Percentiles rank a stretch among this genome's conserved stretches.
Evolutionary conservation across 176 grass and related monocot species (phyloP).

Genomic region (Cenchrus americanus): DNA sequence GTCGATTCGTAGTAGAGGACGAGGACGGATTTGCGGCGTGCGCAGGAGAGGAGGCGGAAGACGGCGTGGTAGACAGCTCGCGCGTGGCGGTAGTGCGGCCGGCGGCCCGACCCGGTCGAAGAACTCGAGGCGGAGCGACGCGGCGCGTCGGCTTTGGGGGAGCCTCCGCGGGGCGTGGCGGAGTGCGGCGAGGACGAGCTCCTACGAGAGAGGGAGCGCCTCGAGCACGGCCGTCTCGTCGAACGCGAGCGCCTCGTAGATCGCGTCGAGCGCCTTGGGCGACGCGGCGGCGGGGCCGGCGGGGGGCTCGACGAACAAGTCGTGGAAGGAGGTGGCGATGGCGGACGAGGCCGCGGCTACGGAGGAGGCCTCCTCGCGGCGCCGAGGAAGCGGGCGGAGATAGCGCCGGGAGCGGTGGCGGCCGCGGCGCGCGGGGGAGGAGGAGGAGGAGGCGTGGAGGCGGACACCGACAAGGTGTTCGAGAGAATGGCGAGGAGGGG

Average conservation of each 20-base stretch:
- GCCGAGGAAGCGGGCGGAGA: constrained; percentile 29
- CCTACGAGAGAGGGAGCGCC: constrained; percentile 56
- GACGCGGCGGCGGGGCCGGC: background rate
- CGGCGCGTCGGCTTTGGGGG: constrained; percentile 31
- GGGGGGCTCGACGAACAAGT: constrained; percentile 63
- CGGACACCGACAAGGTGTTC: constrained; percentile 52
- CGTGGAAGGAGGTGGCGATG: constrained; percentile 58
- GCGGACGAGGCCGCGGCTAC: constrained; percentile 28
- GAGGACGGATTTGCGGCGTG: constrained; percentile 53
- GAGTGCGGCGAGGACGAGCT: constrained; percentile 62
- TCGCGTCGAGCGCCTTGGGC: constrained; percentile 53
- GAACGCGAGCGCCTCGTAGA: constrained; percentile 68
- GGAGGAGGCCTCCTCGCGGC: background rate
- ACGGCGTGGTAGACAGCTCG: constrained; percentile 64
- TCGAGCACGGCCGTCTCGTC: constrained; percentile 56
- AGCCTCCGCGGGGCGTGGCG: constrained; percentile 46
- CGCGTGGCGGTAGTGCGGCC: constrained; percentile 62
- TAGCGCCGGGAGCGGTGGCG: constrained; percentile 24
- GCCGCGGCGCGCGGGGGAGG: background rate
- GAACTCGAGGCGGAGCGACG: constrained; percentile 74
- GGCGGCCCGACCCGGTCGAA: constrained; percentile 87
- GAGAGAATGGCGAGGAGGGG: constrained; percentile 51
- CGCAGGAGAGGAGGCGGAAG: constrained; percentile 61
- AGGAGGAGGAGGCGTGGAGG: background rate
- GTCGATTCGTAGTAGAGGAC: constrained; percentile 2